phyloP scores from a whole-genome alignment of 345 rosid species.

The Nasturtium officinale region DNA sequence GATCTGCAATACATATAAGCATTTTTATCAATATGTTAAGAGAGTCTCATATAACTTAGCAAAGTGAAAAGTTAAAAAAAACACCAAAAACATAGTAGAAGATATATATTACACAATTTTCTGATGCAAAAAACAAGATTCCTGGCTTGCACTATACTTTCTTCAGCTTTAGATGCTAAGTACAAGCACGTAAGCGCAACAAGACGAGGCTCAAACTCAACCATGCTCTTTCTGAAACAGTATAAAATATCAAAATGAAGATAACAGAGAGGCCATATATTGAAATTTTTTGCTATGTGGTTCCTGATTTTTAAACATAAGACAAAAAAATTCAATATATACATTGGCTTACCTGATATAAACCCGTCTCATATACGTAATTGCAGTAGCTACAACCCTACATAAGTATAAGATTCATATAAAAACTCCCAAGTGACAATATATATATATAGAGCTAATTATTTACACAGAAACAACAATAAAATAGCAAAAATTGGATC shows the following conservation, averaged over 20 bases:
- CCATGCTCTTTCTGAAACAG: constrained; percentile 73
- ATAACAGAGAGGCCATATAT: neutral
- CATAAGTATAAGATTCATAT: constrained; percentile 31
- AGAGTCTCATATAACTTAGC: neutral
- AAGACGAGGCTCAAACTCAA: constrained; percentile 90
- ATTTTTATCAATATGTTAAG: constrained; percentile 27
- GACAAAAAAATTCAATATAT: neutral
- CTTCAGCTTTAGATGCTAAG: constrained; percentile 97
- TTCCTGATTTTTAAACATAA: neutral
- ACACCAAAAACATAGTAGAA: constrained; percentile 29
- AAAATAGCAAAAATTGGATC: constrained; percentile 4
- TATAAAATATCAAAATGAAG: too few species aligned
- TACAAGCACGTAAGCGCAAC: constrained; percentile 92
- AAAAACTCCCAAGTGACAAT: neutral
- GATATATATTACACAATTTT: constrained; percentile 64
- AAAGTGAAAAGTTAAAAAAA: neutral
- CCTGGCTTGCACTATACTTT: constrained; percentile 89
- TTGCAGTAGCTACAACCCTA: constrained; percentile 94
- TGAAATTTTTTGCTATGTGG: neutral
- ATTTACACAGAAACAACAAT: neutral
- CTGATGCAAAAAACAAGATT: constrained; percentile 64
- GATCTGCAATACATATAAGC: constrained; percentile 51
- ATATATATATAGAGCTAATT: neutral
- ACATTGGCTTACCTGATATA: constrained; percentile 59
- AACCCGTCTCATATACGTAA: constrained; percentile 91